Percentiles rank a stretch among this genome's conserved stretches.
phyloP scores from a whole-genome alignment of 163 green algal genomes.

The Scenedesmus sp. region DNA sequence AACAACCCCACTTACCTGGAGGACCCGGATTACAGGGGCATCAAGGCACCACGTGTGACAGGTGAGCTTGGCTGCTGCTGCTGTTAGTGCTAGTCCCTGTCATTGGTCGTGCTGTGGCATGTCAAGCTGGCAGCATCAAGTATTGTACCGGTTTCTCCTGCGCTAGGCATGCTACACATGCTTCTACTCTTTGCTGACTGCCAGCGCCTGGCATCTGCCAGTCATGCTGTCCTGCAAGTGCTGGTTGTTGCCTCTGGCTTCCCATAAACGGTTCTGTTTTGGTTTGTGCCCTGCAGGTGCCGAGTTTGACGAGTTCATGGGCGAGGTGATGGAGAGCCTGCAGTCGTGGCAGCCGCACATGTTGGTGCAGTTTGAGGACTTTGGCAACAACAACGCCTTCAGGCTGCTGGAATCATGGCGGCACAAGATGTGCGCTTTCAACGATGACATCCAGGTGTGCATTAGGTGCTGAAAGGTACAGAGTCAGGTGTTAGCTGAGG shows the following conservation, averaged over 20 bases:
- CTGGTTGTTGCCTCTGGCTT: not conserved
- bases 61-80: not conserved
- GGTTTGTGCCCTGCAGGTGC: slow-evolving; percentile 69
- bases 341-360: slow-evolving; percentile 73
- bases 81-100: not conserved
- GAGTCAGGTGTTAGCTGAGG: not conserved
- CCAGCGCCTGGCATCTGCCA: not conserved
- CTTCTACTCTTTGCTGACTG: not conserved
- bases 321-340: slow-evolving; percentile 78
- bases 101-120: not conserved
- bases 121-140: not conserved
- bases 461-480: not conserved
- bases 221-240: not conserved
- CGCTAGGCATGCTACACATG: too few species aligned
- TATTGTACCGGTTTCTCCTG: not conserved
- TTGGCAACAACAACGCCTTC: slow-evolving; percentile 85
- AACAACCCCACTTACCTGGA: slow-evolving; percentile 86
- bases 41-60: slow-evolving; percentile 60
- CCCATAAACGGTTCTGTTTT: too few species aligned
- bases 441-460: slow-evolving; percentile 96
- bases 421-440: slow-evolving; percentile 90
- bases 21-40: slow-evolving; percentile 80
- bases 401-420: slow-evolving; percentile 90
- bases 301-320: slow-evolving; percentile 81
- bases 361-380: slow-evolving; percentile 95